A percentile compares a stretch with the other conserved stretches of the same genome.
Conservation (phyloP, 2,329 filamentous ascomycete genomes). For the Monascus ruber region DNA sequence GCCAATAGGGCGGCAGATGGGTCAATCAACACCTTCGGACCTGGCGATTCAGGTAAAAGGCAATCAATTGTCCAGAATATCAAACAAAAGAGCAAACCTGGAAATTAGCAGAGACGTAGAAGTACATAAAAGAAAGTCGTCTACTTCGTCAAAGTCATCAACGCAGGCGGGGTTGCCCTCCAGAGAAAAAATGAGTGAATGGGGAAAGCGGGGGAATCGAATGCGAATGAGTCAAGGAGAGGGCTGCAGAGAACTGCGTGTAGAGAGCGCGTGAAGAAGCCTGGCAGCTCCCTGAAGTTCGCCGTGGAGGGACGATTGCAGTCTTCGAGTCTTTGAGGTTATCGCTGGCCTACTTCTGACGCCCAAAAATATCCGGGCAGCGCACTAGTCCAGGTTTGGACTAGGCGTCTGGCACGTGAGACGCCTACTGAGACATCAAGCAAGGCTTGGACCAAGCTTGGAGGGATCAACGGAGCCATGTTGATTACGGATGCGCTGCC, state of each 20-base stretch:
- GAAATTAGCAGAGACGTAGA: constrained; percentile 12
- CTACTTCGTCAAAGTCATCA: constrained; percentile 31
- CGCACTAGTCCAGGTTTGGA: neutral
- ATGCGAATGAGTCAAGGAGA: neutral
- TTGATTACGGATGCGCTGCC: too few species aligned
- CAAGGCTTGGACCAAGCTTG: too few species aligned
- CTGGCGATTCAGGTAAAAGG: too few species aligned
- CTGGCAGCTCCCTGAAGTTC: neutral
- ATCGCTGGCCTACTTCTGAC: too few species aligned
- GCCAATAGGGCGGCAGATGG: constrained; percentile 9
- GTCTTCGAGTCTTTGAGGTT: too few species aligned
- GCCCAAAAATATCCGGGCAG: too few species aligned
- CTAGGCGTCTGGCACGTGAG: neutral
- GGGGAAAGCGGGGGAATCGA: neutral
- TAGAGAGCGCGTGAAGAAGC: neutral
- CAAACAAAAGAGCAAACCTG: constrained; percentile 3
- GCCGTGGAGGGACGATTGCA: too few species aligned
- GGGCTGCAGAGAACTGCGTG: neutral
- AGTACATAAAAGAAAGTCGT: constrained; percentile 27
- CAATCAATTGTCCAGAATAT: neutral
- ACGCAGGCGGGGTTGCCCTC: constrained; percentile 9
- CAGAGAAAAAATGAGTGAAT: constrained; percentile 4
- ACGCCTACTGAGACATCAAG: too few species aligned
- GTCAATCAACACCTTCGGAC: neutral
- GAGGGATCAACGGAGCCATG: too few species aligned